Evolutionary conservation across 306 rosid genomes (phyloP), one percentile per base, ranked within the genome.

Genomic region (Dryas drummondii): DNA sequence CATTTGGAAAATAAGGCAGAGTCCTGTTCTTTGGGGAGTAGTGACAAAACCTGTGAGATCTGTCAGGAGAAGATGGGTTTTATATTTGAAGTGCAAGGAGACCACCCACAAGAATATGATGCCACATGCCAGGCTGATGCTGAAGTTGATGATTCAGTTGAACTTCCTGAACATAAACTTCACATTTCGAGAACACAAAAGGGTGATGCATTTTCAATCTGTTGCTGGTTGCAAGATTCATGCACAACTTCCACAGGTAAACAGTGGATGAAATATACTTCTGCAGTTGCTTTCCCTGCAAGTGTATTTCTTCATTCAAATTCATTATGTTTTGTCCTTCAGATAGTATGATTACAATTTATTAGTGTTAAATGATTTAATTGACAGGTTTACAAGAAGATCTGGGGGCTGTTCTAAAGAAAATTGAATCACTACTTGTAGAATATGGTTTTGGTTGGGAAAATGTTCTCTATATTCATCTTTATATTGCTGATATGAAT

Each of bases 161-260:
- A 83, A 76, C 81, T 44, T 68, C 69, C 73, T 70, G 89, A 81
- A 49, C 84, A 80, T 78, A 87, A 85, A 59, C 78, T 88, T 83
- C 83, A 75, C 79, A 83, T 91, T 83, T 91, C 97, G 72, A 87
- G 86, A 83, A 78, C 98, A 9, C 81, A 75, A 75, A 86, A 79
- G 85, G 78, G 67, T 57, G 82, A 80, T 81, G 71, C 90, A 42
- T 91, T 91, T 82, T 87, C 97, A 60, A 45, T 94, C 16, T 75
- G 93, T 85, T 91, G 91, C 87, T 87, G 94, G 92, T 82, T 94
- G 86, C 91, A 86, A 87, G 90, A 91, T 87, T 82, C 91, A 32
- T 53, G 82, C 84, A 62, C 69, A 17, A 59, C 79, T 46, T 83
- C 86, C n/a, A n/a, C 81, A 59, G 87, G 90, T 86, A 63, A 72